Percentiles rank a stretch among this genome's conserved stretches.
Evolutionary conservation across 1,284 basidiomycete genomes (phyloP).

Genomic region (Chalciporus sp.): DNA sequence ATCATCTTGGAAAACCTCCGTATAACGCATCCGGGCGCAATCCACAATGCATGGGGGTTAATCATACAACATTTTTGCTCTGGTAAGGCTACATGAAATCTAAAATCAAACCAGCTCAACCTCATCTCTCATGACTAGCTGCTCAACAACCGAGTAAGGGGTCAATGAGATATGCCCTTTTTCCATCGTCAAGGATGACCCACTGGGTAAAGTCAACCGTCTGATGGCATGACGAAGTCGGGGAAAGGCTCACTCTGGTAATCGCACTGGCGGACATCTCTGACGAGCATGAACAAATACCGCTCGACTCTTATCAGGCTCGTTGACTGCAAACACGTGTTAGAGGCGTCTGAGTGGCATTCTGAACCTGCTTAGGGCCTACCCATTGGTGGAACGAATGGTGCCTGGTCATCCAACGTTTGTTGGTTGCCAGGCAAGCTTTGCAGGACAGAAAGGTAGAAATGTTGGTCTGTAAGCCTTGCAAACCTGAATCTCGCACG

Average conservation of each 20-base stretch:
- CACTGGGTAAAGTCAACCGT: slow-evolving; percentile 43
- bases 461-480: slow-evolving; percentile 72
- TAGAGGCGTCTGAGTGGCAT: slow-evolving; percentile 13
- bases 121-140: slow-evolving; percentile 66
- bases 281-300: slow-evolving; percentile 80
- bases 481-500: slow-evolving; percentile 56
- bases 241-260: slow-evolving; percentile 66
- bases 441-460: slow-evolving; percentile 74
- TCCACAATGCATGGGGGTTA: neutral
- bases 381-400: slow-evolving; percentile 82
- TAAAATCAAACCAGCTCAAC: slow-evolving; percentile 65
- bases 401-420: slow-evolving; percentile 70
- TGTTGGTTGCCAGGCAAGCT: slow-evolving; percentile 76
- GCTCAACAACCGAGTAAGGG: slow-evolving; percentile 71
- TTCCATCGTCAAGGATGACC: slow-evolving; percentile 60
- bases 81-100: slow-evolving; percentile 21
- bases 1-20: neutral
- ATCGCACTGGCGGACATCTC: slow-evolving; percentile 66
- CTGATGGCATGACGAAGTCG: neutral
- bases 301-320: slow-evolving; percentile 72
- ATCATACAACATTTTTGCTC: slow-evolving; percentile 11
- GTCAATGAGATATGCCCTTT: slow-evolving; percentile 72
- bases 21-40: too few species aligned
- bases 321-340: slow-evolving; percentile 53
- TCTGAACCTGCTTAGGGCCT: slow-evolving; percentile 32